Evolutionary conservation across 208 protist species (phyloP).

Genomic region (Acanthamoeba divionensis): DNA sequence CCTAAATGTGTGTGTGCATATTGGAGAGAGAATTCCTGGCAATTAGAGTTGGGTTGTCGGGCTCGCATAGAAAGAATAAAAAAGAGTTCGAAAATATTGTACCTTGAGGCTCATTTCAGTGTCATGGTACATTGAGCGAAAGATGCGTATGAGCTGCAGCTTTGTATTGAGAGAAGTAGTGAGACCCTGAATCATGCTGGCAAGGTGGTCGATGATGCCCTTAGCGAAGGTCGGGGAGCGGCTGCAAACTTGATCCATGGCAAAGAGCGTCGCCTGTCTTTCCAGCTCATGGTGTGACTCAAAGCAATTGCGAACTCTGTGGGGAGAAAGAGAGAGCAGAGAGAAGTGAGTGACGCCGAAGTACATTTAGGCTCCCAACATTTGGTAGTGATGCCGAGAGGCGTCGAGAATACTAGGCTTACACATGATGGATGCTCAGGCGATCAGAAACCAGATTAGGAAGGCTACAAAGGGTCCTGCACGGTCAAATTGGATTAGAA

Average conservation of each 20-base stretch:
- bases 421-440: background rate
- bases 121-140: slow-evolving; percentile 20
- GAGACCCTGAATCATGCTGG: no score
- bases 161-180: background rate
- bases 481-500: no score
- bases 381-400: no score
- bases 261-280: background rate
- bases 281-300: slow-evolving; percentile 27
- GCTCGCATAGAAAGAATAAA: no score
- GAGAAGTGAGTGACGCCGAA: no score
- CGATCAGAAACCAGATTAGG: background rate
- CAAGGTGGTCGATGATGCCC: background rate
- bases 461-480: background rate
- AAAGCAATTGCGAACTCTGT: slow-evolving; percentile 5
- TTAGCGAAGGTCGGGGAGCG: slow-evolving; percentile 14
- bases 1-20: background rate
- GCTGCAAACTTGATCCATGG: slow-evolving; percentile 6
- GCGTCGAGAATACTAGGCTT: no score
- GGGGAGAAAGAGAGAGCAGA: no score
- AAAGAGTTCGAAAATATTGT: no score
- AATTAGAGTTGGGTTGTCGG: background rate
- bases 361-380: no score
- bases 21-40: background rate
- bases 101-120: no score
- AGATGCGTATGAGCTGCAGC: background rate